These are phyloP conservation scores for Saccharum spontaneum DNA, from an alignment of 176 grass and related monocot species.

Conservation along the genomic window DNA sequence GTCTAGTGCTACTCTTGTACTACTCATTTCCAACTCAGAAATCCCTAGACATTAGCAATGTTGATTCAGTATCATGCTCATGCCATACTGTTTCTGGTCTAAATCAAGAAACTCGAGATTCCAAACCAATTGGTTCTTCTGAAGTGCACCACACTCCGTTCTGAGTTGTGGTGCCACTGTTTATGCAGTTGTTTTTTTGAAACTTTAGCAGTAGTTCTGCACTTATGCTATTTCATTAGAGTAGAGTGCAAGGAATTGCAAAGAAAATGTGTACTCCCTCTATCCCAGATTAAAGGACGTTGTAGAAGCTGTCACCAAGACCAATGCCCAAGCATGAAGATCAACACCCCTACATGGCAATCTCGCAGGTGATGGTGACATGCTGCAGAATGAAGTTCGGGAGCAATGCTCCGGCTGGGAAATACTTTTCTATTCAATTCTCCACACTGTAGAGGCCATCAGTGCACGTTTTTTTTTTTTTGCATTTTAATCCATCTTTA, in stretches of 20 bases:
- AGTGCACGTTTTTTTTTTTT: no score
- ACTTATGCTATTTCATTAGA: background rate
- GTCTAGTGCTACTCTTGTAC: background rate
- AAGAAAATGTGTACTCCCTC: background rate
- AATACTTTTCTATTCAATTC: no score
- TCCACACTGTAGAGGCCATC: no score
- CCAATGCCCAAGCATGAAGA: no score
- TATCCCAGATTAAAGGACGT: no score
- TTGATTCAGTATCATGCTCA: background rate
- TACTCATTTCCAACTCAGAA: background rate
- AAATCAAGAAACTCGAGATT: background rate
- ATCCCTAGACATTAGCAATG: background rate
- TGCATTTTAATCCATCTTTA: no score
- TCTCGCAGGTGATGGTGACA: no score
- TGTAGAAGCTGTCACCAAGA: no score
- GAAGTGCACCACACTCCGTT: background rate
- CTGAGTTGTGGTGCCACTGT: background rate
- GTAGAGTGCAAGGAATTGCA: background rate
- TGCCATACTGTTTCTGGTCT: background rate
- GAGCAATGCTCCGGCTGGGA: no score
- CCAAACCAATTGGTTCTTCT: background rate
- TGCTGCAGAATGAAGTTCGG: no score
- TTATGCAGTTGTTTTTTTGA: background rate
- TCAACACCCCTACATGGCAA: no score
- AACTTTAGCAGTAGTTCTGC: background rate